Conservation (phyloP, 2,329 filamentous ascomycete species). For the Microdochium nivale region DNA sequence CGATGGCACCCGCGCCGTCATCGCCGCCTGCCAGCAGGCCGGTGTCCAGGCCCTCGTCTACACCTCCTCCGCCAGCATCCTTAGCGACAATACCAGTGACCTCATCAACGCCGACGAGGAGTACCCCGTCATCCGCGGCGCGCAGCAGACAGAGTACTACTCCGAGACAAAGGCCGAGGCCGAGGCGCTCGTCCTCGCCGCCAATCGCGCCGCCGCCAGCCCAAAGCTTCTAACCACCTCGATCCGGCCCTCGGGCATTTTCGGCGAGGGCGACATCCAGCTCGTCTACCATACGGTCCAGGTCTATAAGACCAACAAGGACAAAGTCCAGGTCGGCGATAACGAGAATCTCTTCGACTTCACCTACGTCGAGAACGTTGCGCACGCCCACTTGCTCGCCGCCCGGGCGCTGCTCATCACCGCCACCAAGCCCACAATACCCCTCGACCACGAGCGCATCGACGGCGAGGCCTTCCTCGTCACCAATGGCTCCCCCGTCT, state of each 20-base stretch:
- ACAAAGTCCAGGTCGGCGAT: conserved; percentile 71
- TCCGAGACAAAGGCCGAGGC: conserved; percentile 85
- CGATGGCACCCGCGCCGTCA: conserved; percentile 69
- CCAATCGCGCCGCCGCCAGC: conserved; percentile 51
- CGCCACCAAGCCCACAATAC: conserved; percentile 43
- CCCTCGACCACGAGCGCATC: conserved; percentile 64
- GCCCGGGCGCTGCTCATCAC: conserved; percentile 62
- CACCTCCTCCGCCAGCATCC: conserved; percentile 80
- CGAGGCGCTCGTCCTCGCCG: conserved; percentile 70
- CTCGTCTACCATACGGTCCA: conserved; percentile 65
- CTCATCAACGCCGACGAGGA: conserved; percentile 79
- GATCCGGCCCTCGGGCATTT: conserved; percentile 80
- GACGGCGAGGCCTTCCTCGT: conserved; percentile 87
- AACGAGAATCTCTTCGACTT: conserved; percentile 57
- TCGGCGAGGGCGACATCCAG: conserved; percentile 81
- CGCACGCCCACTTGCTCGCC: conserved; percentile 76
- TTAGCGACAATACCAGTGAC: conserved; percentile 73
- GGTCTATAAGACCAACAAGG: conserved; percentile 59
- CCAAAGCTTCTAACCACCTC: conserved; percentile 65
- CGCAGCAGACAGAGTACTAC: conserved; percentile 71
- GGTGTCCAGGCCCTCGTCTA: conserved; percentile 80
- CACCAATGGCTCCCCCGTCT: conserved; percentile 80
- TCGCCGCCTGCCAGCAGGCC: conserved; percentile 62
- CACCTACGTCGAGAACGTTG: conserved; percentile 55
- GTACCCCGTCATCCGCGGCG: conserved; percentile 67